A percentile compares a stretch with the other conserved stretches of the same genome.
Evolutionary conservation across 129 eudicot genomes (phyloP).

Genomic region (Pittosporum tobira): DNA sequence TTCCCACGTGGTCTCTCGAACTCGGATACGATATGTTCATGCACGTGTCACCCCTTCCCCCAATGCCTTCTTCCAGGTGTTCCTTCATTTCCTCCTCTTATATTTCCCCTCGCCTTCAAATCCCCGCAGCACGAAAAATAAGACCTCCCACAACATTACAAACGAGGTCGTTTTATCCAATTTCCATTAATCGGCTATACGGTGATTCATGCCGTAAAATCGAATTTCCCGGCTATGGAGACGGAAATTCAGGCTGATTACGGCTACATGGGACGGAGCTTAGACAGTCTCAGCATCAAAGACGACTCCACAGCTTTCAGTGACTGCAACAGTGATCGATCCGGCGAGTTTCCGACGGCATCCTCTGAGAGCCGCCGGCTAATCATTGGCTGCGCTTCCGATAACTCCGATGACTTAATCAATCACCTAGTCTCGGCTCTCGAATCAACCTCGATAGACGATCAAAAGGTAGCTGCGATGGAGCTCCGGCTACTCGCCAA

Average conservation of each 20-base stretch:
- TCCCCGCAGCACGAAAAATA: too few species aligned
- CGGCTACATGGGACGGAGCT: not conserved
- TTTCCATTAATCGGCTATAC: too few species aligned
- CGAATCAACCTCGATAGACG: constrained; percentile 24
- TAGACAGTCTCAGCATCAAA: not conserved
- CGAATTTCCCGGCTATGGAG: not conserved
- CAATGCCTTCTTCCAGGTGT: too few species aligned
- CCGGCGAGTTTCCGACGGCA: constrained; percentile 58
- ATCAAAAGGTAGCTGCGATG: constrained; percentile 44
- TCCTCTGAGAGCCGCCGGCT: constrained; percentile 45
- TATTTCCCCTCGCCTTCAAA: too few species aligned
- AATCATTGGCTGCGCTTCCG: constrained; percentile 32
- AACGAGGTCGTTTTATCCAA: too few species aligned
- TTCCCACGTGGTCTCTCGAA: too few species aligned
- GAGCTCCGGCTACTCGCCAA: constrained; percentile 60
- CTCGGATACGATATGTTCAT: too few species aligned
- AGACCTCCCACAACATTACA: too few species aligned
- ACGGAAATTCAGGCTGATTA: not conserved
- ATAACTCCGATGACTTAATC: constrained; percentile 31
- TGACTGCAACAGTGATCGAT: constrained; percentile 78
- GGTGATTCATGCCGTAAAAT: not conserved
- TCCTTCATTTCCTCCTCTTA: too few species aligned
- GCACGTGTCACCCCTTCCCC: too few species aligned
- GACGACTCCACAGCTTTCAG: constrained; percentile 56
- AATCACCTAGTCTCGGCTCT: constrained; percentile 27